These are phyloP conservation scores for Insectozyma bohioensis DNA, from an alignment of 1,139 yeast genomes.

Conservation along the genomic window DNA sequence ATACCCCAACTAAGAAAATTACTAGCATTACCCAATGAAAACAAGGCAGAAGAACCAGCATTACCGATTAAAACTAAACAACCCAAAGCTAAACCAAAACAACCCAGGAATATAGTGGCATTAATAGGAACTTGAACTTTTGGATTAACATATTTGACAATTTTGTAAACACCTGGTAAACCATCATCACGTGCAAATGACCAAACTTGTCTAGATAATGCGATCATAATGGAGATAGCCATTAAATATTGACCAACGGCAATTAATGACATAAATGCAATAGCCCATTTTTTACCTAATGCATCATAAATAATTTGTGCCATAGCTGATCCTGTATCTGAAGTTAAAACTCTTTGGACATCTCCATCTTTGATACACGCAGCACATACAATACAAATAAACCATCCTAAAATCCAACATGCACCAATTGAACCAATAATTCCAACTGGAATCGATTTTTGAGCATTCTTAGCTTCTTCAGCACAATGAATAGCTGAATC, in stretches of 20 bases:
- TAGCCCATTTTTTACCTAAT: conserved; percentile 70
- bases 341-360: conserved; percentile 38
- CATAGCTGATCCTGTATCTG: conserved; percentile 54
- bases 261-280: conserved; percentile 60
- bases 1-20: conserved; percentile 25
- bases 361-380: conserved; percentile 57
- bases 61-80: conserved; percentile 50
- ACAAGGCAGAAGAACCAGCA: conserved; percentile 42
- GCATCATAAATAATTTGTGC: conserved; percentile 69
- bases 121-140: conserved; percentile 56
- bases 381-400: conserved; percentile 51
- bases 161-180: conserved; percentile 40
- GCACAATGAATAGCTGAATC: conserved; percentile 74
- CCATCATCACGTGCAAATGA: conserved; percentile 43
- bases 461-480: conserved; percentile 70
- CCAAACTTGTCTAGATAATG: conserved; percentile 41
- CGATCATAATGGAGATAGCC: conserved; percentile 46
- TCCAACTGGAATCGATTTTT: conserved; percentile 67
- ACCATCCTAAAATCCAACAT: conserved; percentile 64
- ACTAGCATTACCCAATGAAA: conserved; percentile 31
- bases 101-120: conserved; percentile 58
- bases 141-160: conserved; percentile 54
- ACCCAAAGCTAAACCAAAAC: conserved; percentile 49
- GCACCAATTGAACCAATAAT: conserved; percentile 47
- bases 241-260: conserved; percentile 63